Percentiles rank a stretch among this genome's conserved stretches.
Conservation (phyloP, 805 yeast species). For the Candida patagonica region DNA sequence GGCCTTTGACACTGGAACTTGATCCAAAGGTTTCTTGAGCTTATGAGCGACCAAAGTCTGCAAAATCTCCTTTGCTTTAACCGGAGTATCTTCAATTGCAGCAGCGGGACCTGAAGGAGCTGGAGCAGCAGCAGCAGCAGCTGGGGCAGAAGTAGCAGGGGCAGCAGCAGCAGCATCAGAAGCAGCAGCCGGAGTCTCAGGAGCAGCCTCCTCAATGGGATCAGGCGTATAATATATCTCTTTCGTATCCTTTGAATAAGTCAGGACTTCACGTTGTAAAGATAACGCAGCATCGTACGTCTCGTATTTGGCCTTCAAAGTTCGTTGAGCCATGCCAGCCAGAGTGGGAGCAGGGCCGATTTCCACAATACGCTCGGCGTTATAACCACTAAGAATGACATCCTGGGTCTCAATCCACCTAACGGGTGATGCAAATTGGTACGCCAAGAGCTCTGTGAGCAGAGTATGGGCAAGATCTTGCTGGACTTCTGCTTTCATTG, state of each 20-base stretch:
- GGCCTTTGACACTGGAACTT: constrained; percentile 81
- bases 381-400: constrained; percentile 86
- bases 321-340: constrained; percentile 98
- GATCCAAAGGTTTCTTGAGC: constrained; percentile 81
- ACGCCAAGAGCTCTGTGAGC: constrained; percentile 91
- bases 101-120: constrained; percentile 75
- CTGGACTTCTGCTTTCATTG: constrained; percentile 94
- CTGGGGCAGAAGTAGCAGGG: constrained; percentile 46
- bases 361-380: constrained; percentile 95
- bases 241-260: constrained; percentile 92
- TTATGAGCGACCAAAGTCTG: constrained; percentile 93
- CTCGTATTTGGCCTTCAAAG: constrained; percentile 90
- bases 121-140: constrained; percentile 54
- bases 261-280: constrained; percentile 84
- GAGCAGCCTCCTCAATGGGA: constrained; percentile 29
- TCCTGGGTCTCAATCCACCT: constrained; percentile 99
- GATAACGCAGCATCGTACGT: constrained; percentile 95
- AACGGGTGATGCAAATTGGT: constrained; percentile 98
- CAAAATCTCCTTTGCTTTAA: constrained; percentile 68
- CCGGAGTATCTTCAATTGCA: constrained; percentile 82
- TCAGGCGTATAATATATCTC: constrained; percentile 81
- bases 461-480: constrained; percentile 95
- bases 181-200: constrained; percentile 28
- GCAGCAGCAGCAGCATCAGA: constrained; percentile 47
- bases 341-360: constrained; percentile 98